Evolutionary conservation across 352 stramenopile species (phyloP).

Genomic region (Elongisporangium prolatum): DNA sequence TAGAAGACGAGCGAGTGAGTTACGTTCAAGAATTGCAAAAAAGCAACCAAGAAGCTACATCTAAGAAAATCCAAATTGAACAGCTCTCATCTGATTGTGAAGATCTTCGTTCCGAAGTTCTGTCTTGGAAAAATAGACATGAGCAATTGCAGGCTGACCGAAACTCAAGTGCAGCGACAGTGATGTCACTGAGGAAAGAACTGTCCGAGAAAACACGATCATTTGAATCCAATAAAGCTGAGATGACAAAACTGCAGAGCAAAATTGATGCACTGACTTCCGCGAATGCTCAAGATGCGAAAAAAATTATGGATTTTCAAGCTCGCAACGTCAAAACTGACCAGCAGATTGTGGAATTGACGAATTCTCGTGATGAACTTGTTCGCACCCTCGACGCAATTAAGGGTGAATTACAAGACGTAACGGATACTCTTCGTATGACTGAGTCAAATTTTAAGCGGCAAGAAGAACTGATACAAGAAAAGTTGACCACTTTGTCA

Average conservation of each 20-base stretch:
- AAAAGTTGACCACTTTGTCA: background rate
- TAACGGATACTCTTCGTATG: background rate
- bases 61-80: background rate
- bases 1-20: background rate
- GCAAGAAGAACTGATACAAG: background rate
- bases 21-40: background rate
- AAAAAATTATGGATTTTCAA: background rate
- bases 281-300: background rate
- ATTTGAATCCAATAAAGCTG: background rate
- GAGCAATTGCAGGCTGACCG: background rate
- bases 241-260: background rate
- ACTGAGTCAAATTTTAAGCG: background rate
- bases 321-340: background rate
- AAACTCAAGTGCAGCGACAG: background rate
- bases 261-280: background rate
- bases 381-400: background rate
- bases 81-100: background rate
- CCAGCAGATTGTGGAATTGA: background rate
- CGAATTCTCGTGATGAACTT: background rate
- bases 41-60: background rate
- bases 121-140: background rate
- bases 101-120: background rate
- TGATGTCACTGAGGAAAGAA: background rate
- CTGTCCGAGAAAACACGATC: background rate
- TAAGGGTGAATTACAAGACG: background rate